Percentiles rank a stretch among this genome's conserved stretches.
Conservation (phyloP, 129 eudicot species). For the Centaurea solstitialis region DNA sequence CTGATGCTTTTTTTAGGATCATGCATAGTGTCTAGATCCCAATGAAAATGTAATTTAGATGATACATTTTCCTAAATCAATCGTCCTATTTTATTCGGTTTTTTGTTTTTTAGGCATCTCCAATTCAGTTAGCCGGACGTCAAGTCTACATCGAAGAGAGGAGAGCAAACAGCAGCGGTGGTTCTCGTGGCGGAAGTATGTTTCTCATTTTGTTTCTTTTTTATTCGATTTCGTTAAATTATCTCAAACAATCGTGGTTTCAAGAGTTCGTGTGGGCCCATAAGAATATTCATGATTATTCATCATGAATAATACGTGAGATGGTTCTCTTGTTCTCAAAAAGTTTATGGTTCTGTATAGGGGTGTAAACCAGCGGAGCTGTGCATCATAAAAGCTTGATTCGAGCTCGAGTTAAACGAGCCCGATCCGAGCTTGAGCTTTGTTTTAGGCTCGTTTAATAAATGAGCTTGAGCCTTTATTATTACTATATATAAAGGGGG, state of each 20-base stretch:
- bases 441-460: no score
- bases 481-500: no score
- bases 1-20: not conserved
- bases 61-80: not conserved
- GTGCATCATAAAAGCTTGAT: no score
- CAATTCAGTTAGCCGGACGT: conserved; percentile 75
- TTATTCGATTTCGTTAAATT: not conserved
- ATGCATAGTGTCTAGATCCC: not conserved
- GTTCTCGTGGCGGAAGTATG: conserved; percentile 90
- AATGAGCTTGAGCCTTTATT: no score
- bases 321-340: not conserved
- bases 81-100: not conserved
- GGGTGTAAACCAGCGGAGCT: no score
- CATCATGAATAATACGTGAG: not conserved
- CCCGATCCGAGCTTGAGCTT: no score
- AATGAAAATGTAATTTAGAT: not conserved
- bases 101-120: conserved; percentile 66
- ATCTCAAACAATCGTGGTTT: not conserved
- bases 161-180: conserved; percentile 60
- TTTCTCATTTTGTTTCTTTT: not conserved
- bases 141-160: conserved; percentile 84
- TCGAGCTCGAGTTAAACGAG: no score
- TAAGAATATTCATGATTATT: not conserved
- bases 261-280: not conserved
- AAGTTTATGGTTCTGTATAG: not conserved